A percentile compares a stretch with the other conserved stretches of the same genome.
These are phyloP conservation scores for Exobasidium cylindrosporum DNA, from an alignment of 1,284 basidiomycete species.

Conservation along the genomic window DNA sequence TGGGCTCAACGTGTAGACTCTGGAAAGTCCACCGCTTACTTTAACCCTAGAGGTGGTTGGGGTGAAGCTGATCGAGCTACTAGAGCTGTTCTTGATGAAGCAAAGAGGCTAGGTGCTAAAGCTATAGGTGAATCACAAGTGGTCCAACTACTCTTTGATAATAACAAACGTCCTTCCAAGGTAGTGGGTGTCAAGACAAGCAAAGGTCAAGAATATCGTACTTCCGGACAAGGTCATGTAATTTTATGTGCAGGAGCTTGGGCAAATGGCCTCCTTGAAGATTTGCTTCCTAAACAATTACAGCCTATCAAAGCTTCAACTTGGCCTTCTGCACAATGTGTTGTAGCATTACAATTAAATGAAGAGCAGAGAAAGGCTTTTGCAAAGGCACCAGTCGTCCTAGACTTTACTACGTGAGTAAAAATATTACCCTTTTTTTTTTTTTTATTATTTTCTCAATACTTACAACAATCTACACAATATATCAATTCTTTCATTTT, in stretches of 20 bases:
- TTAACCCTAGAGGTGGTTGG: slow-evolving; percentile 81
- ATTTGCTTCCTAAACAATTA: slow-evolving; percentile 18
- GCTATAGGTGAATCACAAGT: slow-evolving; percentile 66
- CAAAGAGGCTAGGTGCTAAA: slow-evolving; percentile 64
- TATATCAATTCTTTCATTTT: not conserved
- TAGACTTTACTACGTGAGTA: slow-evolving; percentile 61
- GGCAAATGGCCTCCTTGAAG: slow-evolving; percentile 66
- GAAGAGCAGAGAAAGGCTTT: slow-evolving; percentile 68
- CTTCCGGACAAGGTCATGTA: slow-evolving; percentile 60
- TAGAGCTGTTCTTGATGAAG: slow-evolving; percentile 62
- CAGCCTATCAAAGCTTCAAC: slow-evolving; percentile 19
- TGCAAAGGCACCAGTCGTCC: slow-evolving; percentile 66
- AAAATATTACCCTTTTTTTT: not conserved
- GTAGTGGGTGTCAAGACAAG: slow-evolving; percentile 67
- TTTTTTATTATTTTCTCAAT: slow-evolving; percentile 13
- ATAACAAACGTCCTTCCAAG: slow-evolving; percentile 39
- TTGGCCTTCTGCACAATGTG: slow-evolving; percentile 61
- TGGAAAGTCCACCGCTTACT: slow-evolving; percentile 60
- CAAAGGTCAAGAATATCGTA: slow-evolving; percentile 62
- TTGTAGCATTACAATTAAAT: slow-evolving; percentile 72
- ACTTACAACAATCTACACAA: slow-evolving; percentile 26
- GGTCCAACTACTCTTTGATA: slow-evolving; percentile 57
- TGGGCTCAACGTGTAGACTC: slow-evolving; percentile 20
- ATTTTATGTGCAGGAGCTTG: slow-evolving; percentile 75
- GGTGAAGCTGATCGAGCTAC: slow-evolving; percentile 72